Evolutionary conservation across 2,329 filamentous ascomycete species (phyloP).

Genomic region (Talaromyces piceae): DNA sequence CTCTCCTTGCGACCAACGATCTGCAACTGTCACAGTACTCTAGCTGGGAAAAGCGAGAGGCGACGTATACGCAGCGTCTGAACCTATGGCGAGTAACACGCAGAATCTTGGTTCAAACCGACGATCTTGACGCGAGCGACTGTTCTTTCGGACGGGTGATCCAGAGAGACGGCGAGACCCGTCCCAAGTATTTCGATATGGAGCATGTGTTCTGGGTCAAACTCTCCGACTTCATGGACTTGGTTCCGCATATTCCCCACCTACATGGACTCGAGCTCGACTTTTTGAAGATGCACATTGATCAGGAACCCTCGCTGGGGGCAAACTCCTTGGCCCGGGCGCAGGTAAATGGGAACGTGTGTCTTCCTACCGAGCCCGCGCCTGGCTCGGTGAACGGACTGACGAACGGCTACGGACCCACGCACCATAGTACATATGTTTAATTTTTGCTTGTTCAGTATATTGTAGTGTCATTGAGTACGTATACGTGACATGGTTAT

Average conservation of each 20-base stretch:
- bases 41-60: constrained; percentile 39
- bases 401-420: constrained; percentile 29
- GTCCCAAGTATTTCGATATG: constrained; percentile 43
- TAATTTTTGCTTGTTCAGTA: constrained; percentile 18
- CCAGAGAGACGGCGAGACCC: constrained; percentile 36
- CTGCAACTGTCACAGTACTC: constrained; percentile 42
- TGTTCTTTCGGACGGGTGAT: constrained; percentile 33
- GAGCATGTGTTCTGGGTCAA: constrained; percentile 46
- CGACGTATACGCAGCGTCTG: constrained; percentile 35
- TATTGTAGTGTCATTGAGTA: background rate
- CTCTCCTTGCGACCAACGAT: constrained; percentile 43
- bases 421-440: constrained; percentile 34
- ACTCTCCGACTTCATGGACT: constrained; percentile 45
- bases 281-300: constrained; percentile 35
- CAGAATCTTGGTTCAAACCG: constrained; percentile 37
- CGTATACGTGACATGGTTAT: constrained; percentile 11
- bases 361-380: constrained; percentile 13
- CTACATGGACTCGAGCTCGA: constrained; percentile 36
- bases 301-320: constrained; percentile 24
- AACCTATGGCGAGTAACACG: constrained; percentile 43
- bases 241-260: constrained; percentile 42
- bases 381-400: constrained; percentile 24
- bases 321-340: constrained; percentile 12
- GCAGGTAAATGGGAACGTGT: constrained; percentile 26
- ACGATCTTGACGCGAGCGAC: constrained; percentile 29